Percentiles rank a stretch among this genome's conserved stretches.
These are phyloP conservation scores for Neofusicoccum kwambonambiense DNA, from an alignment of 2,329 filamentous ascomycete genomes.

Conservation along the genomic window DNA sequence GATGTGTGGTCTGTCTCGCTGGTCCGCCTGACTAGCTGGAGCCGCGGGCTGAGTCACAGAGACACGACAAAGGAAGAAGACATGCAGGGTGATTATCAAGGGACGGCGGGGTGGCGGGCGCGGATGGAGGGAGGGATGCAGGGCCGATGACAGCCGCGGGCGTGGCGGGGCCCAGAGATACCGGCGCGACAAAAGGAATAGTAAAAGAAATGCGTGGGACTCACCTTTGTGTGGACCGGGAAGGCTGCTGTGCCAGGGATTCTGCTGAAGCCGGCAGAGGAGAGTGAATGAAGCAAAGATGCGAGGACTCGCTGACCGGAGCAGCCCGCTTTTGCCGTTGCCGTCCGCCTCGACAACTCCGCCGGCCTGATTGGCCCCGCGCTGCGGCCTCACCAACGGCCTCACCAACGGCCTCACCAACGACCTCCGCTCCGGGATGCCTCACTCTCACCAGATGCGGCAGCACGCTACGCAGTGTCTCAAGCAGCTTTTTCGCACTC, in stretches of 20 bases:
- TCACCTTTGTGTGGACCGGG: not conserved
- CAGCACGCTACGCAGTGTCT: not conserved
- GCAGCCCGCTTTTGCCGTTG: constrained; percentile 1
- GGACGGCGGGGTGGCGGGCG: not conserved
- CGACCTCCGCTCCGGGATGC: not conserved
- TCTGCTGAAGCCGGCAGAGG: not conserved
- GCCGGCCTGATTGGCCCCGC: not conserved
- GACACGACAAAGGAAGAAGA: not conserved
- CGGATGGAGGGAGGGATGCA: not conserved
- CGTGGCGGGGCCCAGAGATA: not conserved
- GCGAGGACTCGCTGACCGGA: not conserved
- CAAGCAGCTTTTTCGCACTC: not conserved
- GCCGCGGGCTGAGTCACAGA: not conserved
- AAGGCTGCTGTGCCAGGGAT: not conserved
- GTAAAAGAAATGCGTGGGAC: not conserved
- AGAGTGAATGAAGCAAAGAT: not conserved
- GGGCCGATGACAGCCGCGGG: not conserved
- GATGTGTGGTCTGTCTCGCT: too few species aligned
- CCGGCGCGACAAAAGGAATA: not conserved
- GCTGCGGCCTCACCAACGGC: not conserved
- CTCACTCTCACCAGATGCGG: not conserved
- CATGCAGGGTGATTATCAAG: not conserved
- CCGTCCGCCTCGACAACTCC: not conserved
- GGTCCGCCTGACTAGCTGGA: too few species aligned
- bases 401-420: not conserved